These are phyloP conservation scores for Fagus crenata DNA, from an alignment of 306 rosid species.

Conservation along the genomic window DNA sequence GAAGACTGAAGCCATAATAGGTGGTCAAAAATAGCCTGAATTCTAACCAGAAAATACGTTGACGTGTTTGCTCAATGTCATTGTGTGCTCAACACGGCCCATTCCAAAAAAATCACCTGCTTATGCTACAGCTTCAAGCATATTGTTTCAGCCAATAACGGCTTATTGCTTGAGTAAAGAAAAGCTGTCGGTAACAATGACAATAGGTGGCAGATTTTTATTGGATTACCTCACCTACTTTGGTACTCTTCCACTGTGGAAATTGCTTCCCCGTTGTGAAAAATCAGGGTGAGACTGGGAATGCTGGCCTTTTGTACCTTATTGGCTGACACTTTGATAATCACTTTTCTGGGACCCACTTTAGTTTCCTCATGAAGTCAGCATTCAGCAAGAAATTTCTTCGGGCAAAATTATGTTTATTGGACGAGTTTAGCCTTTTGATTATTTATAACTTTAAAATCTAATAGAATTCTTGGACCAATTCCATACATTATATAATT, in stretches of 20 bases:
- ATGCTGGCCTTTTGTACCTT: no score
- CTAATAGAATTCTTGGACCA: no score
- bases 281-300: not conserved
- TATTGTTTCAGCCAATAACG: not conserved
- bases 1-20: no score
- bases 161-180: not conserved
- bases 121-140: not conserved
- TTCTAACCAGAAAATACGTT: not conserved
- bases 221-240: not conserved
- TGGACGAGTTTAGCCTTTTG: slow-evolving; percentile 23
- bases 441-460: no score
- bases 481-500: no score
- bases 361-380: not conserved
- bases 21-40: not conserved
- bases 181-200: not conserved
- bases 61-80: not conserved
- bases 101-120: not conserved
- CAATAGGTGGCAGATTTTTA: not conserved
- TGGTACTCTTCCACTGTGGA: not conserved
- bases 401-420: slow-evolving; percentile 25
- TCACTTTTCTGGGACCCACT: slow-evolving; percentile 20
- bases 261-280: not conserved
- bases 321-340: slow-evolving; percentile 2
- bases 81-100: not conserved
- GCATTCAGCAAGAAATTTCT: slow-evolving; percentile 23